A percentile compares a stretch with the other conserved stretches of the same genome.
Evolutionary conservation across 331 rosid species (phyloP).

Genomic region (Acacia pycnantha): DNA sequence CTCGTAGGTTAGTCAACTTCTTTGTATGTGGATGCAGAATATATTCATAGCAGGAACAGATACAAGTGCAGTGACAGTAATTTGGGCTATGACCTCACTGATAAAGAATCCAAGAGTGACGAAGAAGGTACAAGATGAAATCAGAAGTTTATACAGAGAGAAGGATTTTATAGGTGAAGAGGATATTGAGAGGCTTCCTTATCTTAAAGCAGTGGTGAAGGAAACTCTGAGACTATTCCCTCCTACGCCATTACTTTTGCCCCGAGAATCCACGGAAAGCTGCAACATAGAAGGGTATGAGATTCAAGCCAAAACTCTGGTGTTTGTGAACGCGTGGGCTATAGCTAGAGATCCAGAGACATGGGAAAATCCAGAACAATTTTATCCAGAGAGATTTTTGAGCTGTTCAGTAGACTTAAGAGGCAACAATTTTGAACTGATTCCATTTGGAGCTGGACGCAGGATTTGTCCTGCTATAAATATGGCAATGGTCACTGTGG

Average conservation of each 20-base stretch:
- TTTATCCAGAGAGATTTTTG: slow-evolving; percentile 39
- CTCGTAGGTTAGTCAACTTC: too few relatives aligned
- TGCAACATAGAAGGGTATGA: not conserved
- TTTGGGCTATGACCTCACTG: not conserved
- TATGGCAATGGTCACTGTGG: slow-evolving; percentile 20
- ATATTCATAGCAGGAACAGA: not conserved
- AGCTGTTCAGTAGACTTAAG: slow-evolving; percentile 17
- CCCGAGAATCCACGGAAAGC: not conserved
- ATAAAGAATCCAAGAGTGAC: not conserved
- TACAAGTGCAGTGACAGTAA: not conserved
- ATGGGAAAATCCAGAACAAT: slow-evolving; percentile 6
- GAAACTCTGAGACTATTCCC: not conserved
- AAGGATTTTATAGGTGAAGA: not conserved
- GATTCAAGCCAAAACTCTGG: not conserved
- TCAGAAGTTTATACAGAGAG: not conserved
- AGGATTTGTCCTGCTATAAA: slow-evolving; percentile 41
- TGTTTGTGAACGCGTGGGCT: not conserved
- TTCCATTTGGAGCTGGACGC: slow-evolving; percentile 42
- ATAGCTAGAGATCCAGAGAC: not conserved
- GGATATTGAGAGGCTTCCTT: not conserved
- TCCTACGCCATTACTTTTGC: not conserved
- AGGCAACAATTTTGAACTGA: slow-evolving; percentile 32
- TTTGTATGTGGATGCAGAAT: not conserved
- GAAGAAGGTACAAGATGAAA: not conserved
- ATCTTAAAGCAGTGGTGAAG: not conserved